A percentile compares a stretch with the other conserved stretches of the same genome.
Evolutionary conservation across 805 yeast species (phyloP).

Genomic region (Candida corydali): DNA sequence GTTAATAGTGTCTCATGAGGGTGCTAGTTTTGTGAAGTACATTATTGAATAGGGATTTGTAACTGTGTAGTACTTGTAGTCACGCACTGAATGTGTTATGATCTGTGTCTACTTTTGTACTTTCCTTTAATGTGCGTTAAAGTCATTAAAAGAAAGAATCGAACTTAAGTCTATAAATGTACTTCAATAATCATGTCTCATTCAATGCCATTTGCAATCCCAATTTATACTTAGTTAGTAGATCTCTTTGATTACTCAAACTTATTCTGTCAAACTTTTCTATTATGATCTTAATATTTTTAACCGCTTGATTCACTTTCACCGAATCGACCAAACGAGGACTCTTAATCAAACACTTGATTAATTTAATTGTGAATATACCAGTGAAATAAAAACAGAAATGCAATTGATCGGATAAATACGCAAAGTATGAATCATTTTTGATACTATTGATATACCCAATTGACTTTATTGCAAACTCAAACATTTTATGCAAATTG

Average conservation of each 20-base stretch:
- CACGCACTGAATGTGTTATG: too few relatives aligned
- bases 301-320: neutral
- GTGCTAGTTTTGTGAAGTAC: too few relatives aligned
- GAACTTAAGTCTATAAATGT: too few relatives aligned
- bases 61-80: too few relatives aligned
- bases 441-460: conserved; percentile 37
- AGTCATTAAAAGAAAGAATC: too few relatives aligned
- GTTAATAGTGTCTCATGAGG: too few relatives aligned
- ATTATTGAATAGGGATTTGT: too few relatives aligned
- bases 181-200: too few relatives aligned
- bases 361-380: conserved; percentile 27
- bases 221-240: conserved; percentile 25
- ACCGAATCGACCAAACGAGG: too few relatives aligned
- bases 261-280: conserved; percentile 27
- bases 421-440: conserved; percentile 58
- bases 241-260: conserved; percentile 23
- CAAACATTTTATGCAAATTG: conserved; percentile 31
- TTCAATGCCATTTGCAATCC: conserved; percentile 14
- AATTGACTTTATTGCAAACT: conserved; percentile 40
- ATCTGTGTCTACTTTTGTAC: too few relatives aligned
- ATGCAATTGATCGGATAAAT: conserved; percentile 68
- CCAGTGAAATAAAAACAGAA: conserved; percentile 45
- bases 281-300: conserved; percentile 17
- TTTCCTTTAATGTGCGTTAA: too few relatives aligned
- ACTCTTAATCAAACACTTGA: neutral